phyloP scores from a whole-genome alignment of 805 yeast species.

The Saccharomycopsis synnaedendra region DNA sequence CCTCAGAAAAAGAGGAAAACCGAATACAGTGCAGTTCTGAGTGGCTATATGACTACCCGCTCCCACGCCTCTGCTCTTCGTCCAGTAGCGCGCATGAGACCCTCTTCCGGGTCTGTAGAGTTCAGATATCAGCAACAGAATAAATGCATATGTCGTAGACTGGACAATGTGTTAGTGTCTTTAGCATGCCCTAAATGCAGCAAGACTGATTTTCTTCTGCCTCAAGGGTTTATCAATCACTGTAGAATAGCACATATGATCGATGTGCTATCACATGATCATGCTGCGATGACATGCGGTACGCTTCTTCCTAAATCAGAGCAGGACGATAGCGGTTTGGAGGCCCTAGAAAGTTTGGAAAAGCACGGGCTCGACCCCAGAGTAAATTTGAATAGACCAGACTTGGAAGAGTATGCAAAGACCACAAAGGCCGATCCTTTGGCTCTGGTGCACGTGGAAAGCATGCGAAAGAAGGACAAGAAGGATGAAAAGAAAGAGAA shows the following conservation, averaged over 20 bases:
- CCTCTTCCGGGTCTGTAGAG: conserved; percentile 20
- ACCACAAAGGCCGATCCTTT: conserved; percentile 6
- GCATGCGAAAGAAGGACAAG: not conserved
- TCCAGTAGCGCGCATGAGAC: conserved; percentile 17
- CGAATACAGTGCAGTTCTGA: conserved; percentile 12
- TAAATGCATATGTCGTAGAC: conserved; percentile 48
- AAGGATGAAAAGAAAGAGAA: conserved; percentile 1
- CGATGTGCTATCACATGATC: conserved; percentile 60
- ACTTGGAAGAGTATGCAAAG: conserved; percentile 9
- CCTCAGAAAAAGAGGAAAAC: not conserved
- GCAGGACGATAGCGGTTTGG: conserved; percentile 43
- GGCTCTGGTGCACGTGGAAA: conserved; percentile 2
- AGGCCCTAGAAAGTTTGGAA: conserved; percentile 25
- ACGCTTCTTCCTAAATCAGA: conserved; percentile 39
- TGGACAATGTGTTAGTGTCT: conserved; percentile 61
- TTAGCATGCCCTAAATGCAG: conserved; percentile 60
- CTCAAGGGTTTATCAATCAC: conserved; percentile 75
- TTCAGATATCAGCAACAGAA: conserved; percentile 23
- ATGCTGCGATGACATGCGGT: conserved; percentile 63
- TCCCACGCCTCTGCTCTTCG: conserved; percentile 32
- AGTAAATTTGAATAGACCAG: conserved; percentile 8
- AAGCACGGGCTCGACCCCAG: conserved; percentile 18
- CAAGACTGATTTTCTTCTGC: conserved; percentile 60
- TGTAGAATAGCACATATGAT: conserved; percentile 63
- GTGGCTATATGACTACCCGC: conserved; percentile 32